Evolutionary conservation across 2,329 filamentous ascomycete genomes (phyloP).

Genomic region (Ascochyta pisi): DNA sequence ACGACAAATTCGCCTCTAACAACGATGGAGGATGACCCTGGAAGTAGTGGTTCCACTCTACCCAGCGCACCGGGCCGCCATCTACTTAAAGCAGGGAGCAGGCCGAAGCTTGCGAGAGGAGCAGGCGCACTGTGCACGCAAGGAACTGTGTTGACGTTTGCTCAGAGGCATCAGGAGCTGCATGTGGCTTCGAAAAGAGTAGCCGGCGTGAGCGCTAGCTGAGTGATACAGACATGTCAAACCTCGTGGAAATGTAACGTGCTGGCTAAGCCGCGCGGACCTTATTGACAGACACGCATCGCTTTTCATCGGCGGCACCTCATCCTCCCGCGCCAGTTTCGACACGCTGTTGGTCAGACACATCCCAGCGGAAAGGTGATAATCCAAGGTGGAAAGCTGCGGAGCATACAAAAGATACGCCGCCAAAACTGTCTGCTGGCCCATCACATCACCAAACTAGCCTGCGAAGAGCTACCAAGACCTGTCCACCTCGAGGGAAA

Average conservation of each 20-base stretch:
- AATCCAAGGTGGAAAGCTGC: constrained; percentile 36
- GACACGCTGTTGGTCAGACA: constrained; percentile 36
- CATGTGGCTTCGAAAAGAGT: constrained; percentile 40
- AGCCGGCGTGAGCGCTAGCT: constrained; percentile 43
- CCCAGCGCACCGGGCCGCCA: constrained; percentile 37
- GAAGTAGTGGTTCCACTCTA: constrained; percentile 35
- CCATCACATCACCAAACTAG: constrained; percentile 27
- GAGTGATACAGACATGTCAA: constrained; percentile 33
- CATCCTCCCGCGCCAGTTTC: constrained; percentile 24
- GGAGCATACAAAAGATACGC: constrained; percentile 31
- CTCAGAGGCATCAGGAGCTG: constrained; percentile 30
- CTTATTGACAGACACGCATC: constrained; percentile 28
- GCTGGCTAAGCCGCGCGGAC: constrained; percentile 21
- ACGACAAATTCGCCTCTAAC: constrained; percentile 38
- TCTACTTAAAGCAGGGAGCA: constrained; percentile 43
- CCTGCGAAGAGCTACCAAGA: constrained; percentile 30
- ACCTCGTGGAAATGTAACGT: constrained; percentile 38
- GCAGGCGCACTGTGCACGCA: constrained; percentile 37
- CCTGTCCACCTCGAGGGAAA: constrained; percentile 26
- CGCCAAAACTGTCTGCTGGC: constrained; percentile 32
- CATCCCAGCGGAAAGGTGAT: constrained; percentile 29
- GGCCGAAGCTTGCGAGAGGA: constrained; percentile 35
- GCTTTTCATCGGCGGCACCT: constrained; percentile 29
- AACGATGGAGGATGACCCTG: constrained; percentile 40
- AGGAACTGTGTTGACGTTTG: constrained; percentile 37